These are phyloP conservation scores for Bruguiera gymnorhiza DNA, from an alignment of 345 rosid genomes.

Conservation along the genomic window DNA sequence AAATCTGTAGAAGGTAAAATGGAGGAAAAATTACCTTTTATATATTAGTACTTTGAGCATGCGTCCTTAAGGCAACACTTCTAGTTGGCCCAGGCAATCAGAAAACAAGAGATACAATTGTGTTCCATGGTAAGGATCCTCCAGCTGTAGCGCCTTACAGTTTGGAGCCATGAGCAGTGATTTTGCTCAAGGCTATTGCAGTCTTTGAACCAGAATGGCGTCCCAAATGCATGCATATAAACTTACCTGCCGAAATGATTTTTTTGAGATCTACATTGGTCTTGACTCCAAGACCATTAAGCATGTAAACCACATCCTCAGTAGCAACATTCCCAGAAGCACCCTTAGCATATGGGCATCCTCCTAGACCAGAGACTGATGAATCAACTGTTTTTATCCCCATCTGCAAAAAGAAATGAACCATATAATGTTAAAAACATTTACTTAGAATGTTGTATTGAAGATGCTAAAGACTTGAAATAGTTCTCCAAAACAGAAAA, in stretches of 20 bases:
- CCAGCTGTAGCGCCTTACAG: conserved; percentile 28
- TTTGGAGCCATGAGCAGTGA: conserved; percentile 62
- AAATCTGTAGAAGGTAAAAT: too few relatives aligned
- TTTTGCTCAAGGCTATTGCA: conserved; percentile 48
- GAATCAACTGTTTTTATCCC: conserved; percentile 67
- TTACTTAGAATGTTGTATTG: too few relatives aligned
- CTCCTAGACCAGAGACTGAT: conserved; percentile 65
- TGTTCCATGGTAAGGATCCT: not conserved
- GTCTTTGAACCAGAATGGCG: conserved; percentile 63
- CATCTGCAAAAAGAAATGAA: conserved; percentile 36
- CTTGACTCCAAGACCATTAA: conserved; percentile 64
- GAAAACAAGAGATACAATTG: not conserved
- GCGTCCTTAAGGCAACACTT: too few relatives aligned
- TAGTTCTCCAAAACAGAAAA: not conserved
- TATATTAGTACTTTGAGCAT: too few relatives aligned
- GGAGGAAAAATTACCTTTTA: too few relatives aligned
- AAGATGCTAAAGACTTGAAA: too few relatives aligned
- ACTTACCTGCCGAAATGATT: conserved; percentile 57
- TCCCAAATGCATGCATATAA: conserved; percentile 57
- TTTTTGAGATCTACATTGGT: conserved; percentile 61
- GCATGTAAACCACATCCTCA: conserved; percentile 79
- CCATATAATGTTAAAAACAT: too few relatives aligned
- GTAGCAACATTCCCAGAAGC: conserved; percentile 78
- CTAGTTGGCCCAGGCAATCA: not conserved
- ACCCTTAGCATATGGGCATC: conserved; percentile 80